A percentile compares a stretch with the other conserved stretches of the same genome.
Conservation (phyloP, 768 basidiomycete species). For the Leccinellum luteum region DNA sequence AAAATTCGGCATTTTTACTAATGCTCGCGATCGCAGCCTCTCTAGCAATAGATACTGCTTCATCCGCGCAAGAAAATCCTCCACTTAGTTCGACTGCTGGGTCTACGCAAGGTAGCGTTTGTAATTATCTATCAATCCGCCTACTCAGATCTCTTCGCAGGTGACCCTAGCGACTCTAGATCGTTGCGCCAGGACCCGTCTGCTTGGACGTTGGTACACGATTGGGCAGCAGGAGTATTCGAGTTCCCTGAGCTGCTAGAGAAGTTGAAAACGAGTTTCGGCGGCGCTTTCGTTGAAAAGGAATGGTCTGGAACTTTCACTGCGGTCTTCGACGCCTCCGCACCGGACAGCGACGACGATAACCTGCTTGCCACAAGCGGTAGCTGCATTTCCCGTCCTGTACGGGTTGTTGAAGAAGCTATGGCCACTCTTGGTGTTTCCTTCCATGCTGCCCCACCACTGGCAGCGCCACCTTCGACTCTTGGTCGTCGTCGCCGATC, state of each 20-base stretch:
- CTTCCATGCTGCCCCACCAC: not conserved
- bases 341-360: not conserved
- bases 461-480: not conserved
- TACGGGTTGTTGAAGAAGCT: not conserved
- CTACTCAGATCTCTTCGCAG: not conserved
- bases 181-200: not conserved
- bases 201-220: not conserved
- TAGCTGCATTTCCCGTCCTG: not conserved
- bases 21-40: too few species aligned
- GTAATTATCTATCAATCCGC: not conserved
- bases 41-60: too few species aligned
- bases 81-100: too few species aligned
- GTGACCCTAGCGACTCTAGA: not conserved
- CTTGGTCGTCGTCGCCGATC: not conserved
- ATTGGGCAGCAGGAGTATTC: not conserved
- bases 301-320: not conserved
- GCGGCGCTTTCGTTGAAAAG: not conserved
- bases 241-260: not conserved
- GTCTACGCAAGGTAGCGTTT: too few species aligned
- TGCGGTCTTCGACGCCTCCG: not conserved
- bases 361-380: not conserved
- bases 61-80: too few species aligned
- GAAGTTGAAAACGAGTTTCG: not conserved
- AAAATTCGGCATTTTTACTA: too few species aligned
- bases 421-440: not conserved